Percentiles rank a stretch among this genome's conserved stretches.
Conservation (phyloP, 306 rosid species). For the Carpinus fangiana region DNA sequence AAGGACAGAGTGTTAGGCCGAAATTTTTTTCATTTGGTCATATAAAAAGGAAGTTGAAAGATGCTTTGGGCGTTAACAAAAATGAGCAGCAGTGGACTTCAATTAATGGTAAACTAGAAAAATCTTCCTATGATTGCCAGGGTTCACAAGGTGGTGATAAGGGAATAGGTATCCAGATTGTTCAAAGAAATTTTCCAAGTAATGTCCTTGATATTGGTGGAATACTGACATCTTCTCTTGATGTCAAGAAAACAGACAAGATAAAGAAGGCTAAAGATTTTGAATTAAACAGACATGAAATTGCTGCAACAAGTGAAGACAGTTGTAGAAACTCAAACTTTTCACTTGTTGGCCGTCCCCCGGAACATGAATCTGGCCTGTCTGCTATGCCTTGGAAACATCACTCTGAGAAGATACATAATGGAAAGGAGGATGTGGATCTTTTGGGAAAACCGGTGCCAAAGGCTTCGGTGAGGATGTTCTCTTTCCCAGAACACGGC, state of each 20-base stretch:
- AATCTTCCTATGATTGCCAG: conserved; percentile 22
- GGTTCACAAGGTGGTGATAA: conserved; percentile 36
- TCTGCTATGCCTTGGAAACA: conserved; percentile 28
- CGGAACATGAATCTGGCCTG: conserved; percentile 32
- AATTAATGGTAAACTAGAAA: conserved; percentile 17
- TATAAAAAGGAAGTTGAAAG: conserved; percentile 54
- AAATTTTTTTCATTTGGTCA: conserved; percentile 39
- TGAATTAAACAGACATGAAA: conserved; percentile 40
- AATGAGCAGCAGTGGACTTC: conserved; percentile 40
- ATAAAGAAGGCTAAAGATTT: conserved; percentile 30
- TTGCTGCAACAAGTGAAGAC: conserved; percentile 43
- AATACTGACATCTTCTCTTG: conserved; percentile 29
- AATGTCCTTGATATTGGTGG: conserved; percentile 17
- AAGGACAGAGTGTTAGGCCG: conserved; percentile 31
- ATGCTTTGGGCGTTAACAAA: conserved; percentile 45
- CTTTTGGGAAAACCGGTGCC: conserved; percentile 23
- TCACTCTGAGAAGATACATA: conserved; percentile 27
- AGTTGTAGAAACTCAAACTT: conserved; percentile 19
- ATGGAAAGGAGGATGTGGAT: conserved; percentile 30
- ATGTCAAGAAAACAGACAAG: conserved; percentile 29
- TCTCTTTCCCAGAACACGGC: conserved; percentile 39
- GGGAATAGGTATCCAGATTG: conserved; percentile 29
- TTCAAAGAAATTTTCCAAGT: conserved; percentile 26
- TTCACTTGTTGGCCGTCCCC: conserved; percentile 18
- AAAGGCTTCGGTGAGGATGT: conserved; percentile 31